These are phyloP conservation scores for Zygosaccharomyces pseudobailii DNA, from an alignment of 1,139 yeast genomes.

Conservation along the genomic window DNA sequence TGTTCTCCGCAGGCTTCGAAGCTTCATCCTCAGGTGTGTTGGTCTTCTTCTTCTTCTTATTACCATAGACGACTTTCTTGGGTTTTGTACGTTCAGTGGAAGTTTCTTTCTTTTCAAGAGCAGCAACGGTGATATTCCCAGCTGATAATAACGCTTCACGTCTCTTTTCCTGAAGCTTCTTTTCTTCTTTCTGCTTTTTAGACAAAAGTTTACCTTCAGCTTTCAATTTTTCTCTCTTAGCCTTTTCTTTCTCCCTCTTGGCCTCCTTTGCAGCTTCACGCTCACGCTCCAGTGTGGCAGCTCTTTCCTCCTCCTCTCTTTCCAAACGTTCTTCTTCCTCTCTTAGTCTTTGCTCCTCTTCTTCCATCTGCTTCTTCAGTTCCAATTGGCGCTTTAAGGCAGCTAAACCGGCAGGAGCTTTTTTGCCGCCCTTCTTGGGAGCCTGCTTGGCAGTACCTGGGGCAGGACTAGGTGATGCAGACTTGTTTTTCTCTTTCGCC, in stretches of 20 bases:
- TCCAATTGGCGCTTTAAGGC: conserved; percentile 83
- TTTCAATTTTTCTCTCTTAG: conserved; percentile 71
- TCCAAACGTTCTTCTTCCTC: conserved; percentile 58
- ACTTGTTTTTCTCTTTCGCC: conserved; percentile 35
- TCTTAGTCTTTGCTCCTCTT: conserved; percentile 49
- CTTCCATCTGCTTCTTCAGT: conserved; percentile 77
- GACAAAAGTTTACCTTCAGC: conserved; percentile 90
- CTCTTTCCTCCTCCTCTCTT: conserved; percentile 55
- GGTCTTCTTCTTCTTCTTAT: conserved; percentile 65
- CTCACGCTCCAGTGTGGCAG: conserved; percentile 50
- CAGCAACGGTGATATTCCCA: conserved; percentile 72
- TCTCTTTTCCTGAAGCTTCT: conserved; percentile 80
- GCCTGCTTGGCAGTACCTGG: conserved; percentile 24
- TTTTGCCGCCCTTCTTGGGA: conserved; percentile 56
- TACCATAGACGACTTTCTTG: conserved; percentile 70
- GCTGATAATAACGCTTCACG: conserved; percentile 78
- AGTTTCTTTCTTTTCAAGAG: conserved; percentile 45
- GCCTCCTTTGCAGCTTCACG: conserved; percentile 68
- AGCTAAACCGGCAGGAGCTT: conserved; percentile 75
- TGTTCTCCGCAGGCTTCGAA: conserved; percentile 17
- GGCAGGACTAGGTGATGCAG: conserved; percentile 24
- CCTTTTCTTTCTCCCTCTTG: conserved; percentile 79
- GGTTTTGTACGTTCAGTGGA: conserved; percentile 45
- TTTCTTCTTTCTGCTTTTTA: conserved; percentile 93
- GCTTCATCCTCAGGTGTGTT: conserved; percentile 31